Evolutionary conservation across 2,329 filamentous ascomycete species (phyloP), one percentile per base, ranked within the genome.

Genomic region (Graphiopsis chlorocephala): DNA sequence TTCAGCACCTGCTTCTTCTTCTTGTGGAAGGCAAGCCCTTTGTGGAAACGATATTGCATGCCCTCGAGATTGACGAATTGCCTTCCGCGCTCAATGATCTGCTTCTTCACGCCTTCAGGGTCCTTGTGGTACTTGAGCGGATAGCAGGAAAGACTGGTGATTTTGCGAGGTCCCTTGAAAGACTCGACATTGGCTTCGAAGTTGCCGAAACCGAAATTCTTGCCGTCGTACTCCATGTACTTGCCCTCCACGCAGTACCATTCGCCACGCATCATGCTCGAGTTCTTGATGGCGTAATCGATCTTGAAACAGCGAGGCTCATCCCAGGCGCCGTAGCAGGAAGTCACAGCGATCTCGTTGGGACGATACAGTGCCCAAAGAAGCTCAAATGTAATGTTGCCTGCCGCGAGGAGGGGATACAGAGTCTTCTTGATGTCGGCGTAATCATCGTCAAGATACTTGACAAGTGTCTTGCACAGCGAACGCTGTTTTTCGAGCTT

Each of bases 351-450:
- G 23, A 96, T 85, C 0, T 91, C 92, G 71, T 92, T 91, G 0
- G 93, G 93, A 73, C 95, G 96, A 84, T 90, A 96, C 3, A 97
- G 79, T 0, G 92, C 92, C 93, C 93, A 96, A 1, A 96, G 81
- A 2, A 96, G 83, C 64, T 97, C 92, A 70, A 93, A 97, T 0
- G 92, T 96, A 74, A 96, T 96, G 52, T 92, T 87, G 10, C 92
- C 91, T 33, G 89, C 90, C 68, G 92, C 86, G 1, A 96, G 81
- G 78, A 97, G 86, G 0, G 92, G 90, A 69, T 93, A 89, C 0
- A 97, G 83, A 1, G 89, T 90, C 76, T 92, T 91, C 74, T 94
- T 93, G 35, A 84, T 88, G 20, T 90, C 84, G 1, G 87, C 86
- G 72, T 92, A 97, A 76, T 97, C 93, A 66, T 88, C 86, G 70